Evolutionary conservation across 2,329 filamentous ascomycete genomes (phyloP), one percentile per base, ranked within the genome.

Genomic region (Pyrenochaeta sp.): DNA sequence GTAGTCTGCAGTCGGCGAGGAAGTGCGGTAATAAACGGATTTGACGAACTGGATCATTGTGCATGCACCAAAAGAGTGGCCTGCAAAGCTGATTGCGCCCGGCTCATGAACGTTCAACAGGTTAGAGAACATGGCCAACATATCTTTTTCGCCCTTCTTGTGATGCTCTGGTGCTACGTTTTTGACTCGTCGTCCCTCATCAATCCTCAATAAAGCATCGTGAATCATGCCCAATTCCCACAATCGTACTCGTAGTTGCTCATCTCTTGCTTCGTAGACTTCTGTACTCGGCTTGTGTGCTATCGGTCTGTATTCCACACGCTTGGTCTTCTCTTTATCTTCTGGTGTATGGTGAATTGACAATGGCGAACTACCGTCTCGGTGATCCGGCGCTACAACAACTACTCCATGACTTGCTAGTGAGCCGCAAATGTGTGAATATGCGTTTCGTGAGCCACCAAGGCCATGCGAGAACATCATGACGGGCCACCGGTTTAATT

Each of bases 401-500:
- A 95, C 87, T 24, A 93, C 83, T 40, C 92, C 92, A 69, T 95
- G 89, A 22, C 90, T 92, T 4, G 92, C 91, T 28, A 96, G 79
- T 0, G 91, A 91, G 15, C 91, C 91, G 19, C 86, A 89, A 25
- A 96, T 80, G 71, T 93, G 90, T n/a, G 91, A 94, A 79, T 96
- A 96, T 10, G 91, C 88, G 69, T 95, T 95, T 64, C 91, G 85
- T 58, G 87, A 89, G 37, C 92, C 92, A 37, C 91, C 92, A 1
- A 96, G 82, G 0, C 92, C 92, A 72, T 96, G 92, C 1, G 91
- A 95, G 78, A 96, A 96, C 61, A 96, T 82, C 81, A 92, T 88
- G 0, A 92, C 90, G 0, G 92, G 92, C 90, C 91, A 95, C 79
- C 87, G 81, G 54, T 82, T 79, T 57, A 57, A 86, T 71, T 57